Conservation (phyloP, 441 rosid genomes). For the Omphalea diandra region DNA sequence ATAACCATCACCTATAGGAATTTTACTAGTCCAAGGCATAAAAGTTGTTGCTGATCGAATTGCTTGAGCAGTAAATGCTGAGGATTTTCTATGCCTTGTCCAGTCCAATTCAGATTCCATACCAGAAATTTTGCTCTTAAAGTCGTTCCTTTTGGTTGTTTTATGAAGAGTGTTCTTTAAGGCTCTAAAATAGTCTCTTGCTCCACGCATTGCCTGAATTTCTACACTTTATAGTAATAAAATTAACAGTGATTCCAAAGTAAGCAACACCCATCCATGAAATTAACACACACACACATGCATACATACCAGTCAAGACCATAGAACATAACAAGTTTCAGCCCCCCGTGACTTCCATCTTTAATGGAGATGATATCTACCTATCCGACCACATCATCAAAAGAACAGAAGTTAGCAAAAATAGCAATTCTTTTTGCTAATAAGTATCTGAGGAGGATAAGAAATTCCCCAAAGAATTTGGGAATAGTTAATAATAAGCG, state of each 20-base stretch:
- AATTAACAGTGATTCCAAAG: slow-evolving; percentile 15
- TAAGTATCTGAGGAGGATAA: neutral
- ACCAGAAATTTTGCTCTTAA: slow-evolving; percentile 29
- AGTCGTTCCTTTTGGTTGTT: slow-evolving; percentile 25
- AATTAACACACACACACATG: neutral
- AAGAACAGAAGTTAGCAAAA: slow-evolving; percentile 14
- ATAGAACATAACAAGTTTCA: slow-evolving; percentile 43
- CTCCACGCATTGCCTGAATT: slow-evolving; percentile 53
- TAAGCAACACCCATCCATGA: neutral
- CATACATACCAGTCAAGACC: slow-evolving; percentile 51
- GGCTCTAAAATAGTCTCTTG: slow-evolving; percentile 35
- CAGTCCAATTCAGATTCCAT: too few species aligned
- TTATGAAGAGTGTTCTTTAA: slow-evolving; percentile 26
- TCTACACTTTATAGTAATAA: slow-evolving; percentile 29
- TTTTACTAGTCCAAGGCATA: too few species aligned
- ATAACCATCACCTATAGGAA: too few species aligned
- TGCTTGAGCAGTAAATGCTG: too few species aligned
- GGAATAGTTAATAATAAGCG: neutral
- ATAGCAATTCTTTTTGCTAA: slow-evolving; percentile 7
- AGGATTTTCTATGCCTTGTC: too few species aligned
- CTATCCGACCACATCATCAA: slow-evolving; percentile 28
- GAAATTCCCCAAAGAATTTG: neutral
- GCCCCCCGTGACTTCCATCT: slow-evolving; percentile 80
- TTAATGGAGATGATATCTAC: slow-evolving; percentile 12
- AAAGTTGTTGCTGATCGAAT: too few species aligned